Percentiles rank a stretch among this genome's conserved stretches.
Evolutionary conservation across 371 early-diverging fungal species (phyloP).

Genomic region (Zychaea mexicana): DNA sequence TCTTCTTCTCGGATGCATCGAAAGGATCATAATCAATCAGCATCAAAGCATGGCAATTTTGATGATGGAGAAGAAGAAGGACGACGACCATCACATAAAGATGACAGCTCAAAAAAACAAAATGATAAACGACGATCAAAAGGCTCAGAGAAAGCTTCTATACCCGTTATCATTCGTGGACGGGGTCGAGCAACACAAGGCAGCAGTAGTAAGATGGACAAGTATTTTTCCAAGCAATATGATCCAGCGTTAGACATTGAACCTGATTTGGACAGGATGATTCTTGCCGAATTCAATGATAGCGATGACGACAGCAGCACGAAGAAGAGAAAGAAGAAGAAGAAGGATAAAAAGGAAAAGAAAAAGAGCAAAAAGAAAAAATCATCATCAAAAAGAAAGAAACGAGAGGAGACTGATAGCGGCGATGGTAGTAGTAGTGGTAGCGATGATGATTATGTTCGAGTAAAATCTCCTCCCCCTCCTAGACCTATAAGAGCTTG

Average conservation of each 20-base stretch:
- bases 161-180: conserved; percentile 29
- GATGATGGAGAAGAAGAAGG: too few species aligned
- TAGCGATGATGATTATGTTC: neutral
- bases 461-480: conserved; percentile 9
- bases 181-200: conserved; percentile 35
- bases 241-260: conserved; percentile 68
- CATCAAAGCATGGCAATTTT: too few species aligned
- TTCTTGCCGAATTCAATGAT: conserved; percentile 31
- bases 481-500: conserved; percentile 13
- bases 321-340: conserved; percentile 23
- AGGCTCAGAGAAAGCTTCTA: neutral
- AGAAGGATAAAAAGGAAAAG: conserved; percentile 26
- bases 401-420: conserved; percentile 6
- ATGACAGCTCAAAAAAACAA: neutral
- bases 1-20: too few species aligned
- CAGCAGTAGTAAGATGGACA: conserved; percentile 64
- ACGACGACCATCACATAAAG: neutral
- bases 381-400: conserved; percentile 6
- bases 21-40: too few species aligned
- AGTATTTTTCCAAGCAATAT: conserved; percentile 69
- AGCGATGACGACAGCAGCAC: conserved; percentile 8
- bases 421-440: neutral
- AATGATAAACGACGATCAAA: too few species aligned
- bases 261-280: conserved; percentile 46
- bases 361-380: conserved; percentile 16